These are phyloP conservation scores for Acanthochlamys bracteata DNA, from an alignment of 106 monocot species.

Conservation along the genomic window DNA sequence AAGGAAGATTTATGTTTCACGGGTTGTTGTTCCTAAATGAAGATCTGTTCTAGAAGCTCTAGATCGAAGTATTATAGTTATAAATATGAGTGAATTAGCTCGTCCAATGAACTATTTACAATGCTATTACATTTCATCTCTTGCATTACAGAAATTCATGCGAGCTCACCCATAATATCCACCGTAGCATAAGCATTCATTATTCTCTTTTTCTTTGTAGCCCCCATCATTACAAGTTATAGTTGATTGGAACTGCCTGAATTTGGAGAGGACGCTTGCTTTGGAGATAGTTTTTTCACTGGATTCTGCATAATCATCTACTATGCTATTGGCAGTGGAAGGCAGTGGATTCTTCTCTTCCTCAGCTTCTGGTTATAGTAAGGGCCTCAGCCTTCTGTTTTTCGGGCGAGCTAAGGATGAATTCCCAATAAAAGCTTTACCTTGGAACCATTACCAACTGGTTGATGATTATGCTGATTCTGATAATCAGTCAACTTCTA, in stretches of 20 bases:
- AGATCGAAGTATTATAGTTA: too few relatives aligned
- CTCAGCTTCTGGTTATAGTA: slow-evolving; percentile 82
- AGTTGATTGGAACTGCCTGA: background rate
- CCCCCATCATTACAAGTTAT: too few relatives aligned
- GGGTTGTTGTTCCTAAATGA: too few relatives aligned
- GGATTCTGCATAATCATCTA: slow-evolving; percentile 31
- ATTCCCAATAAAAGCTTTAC: slow-evolving; percentile 52
- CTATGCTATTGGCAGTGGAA: slow-evolving; percentile 85
- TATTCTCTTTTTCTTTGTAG: background rate
- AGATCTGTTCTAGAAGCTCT: too few relatives aligned
- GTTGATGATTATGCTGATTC: slow-evolving; percentile 44
- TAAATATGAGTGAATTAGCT: too few relatives aligned
- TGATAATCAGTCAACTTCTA: slow-evolving; percentile 32
- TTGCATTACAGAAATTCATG: too few relatives aligned
- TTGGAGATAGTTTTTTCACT: background rate
- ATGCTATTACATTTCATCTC: too few relatives aligned
- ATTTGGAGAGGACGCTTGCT: background rate
- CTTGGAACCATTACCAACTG: slow-evolving; percentile 74
- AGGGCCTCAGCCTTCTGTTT: slow-evolving; percentile 69
- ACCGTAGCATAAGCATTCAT: too few relatives aligned
- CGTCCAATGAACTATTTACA: too few relatives aligned
- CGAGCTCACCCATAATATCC: too few relatives aligned
- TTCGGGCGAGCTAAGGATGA: slow-evolving; percentile 62
- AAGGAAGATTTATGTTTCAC: too few relatives aligned
- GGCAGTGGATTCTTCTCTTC: slow-evolving; percentile 97